These are phyloP conservation scores for Penicillium diatomitis DNA, from an alignment of 495 filamentous ascomycete genomes.

Conservation along the genomic window DNA sequence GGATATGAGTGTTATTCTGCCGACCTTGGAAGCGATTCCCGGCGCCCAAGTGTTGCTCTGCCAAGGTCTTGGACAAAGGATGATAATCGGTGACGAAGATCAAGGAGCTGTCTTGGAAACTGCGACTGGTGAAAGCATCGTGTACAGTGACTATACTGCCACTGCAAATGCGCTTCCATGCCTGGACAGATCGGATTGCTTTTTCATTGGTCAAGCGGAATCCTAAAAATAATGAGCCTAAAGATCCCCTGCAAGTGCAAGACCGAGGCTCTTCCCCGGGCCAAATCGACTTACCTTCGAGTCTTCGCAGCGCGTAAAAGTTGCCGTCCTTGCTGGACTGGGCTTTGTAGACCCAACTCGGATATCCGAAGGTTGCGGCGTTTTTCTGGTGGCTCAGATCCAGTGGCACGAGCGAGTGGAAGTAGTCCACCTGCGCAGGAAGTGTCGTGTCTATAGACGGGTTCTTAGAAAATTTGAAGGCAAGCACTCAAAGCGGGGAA, in stretches of 20 bases:
- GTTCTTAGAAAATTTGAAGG: background rate
- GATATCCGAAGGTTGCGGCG: constrained; percentile 66
- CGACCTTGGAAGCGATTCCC: constrained; percentile 44
- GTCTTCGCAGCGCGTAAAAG: constrained; percentile 70
- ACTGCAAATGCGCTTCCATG: constrained; percentile 83
- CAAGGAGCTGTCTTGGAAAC: constrained; percentile 89
- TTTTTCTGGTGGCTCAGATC: constrained; percentile 74
- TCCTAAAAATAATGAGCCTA: constrained; percentile 28
- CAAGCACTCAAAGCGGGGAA: too few species aligned
- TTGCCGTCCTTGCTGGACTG: constrained; percentile 77
- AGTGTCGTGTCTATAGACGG: constrained; percentile 50
- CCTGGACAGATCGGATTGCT: constrained; percentile 72
- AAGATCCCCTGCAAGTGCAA: background rate
- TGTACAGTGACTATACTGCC: constrained; percentile 79
- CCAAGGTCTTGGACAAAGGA: constrained; percentile 80
- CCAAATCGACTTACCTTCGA: constrained; percentile 53
- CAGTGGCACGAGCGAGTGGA: constrained; percentile 84
- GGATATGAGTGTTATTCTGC: constrained; percentile 42
- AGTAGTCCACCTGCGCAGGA: constrained; percentile 68
- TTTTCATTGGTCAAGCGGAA: constrained; percentile 81
- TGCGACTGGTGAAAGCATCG: constrained; percentile 85
- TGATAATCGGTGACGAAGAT: constrained; percentile 93
- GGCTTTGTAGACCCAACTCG: constrained; percentile 95
- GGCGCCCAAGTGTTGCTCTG: constrained; percentile 67
- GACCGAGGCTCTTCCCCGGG: background rate